Base-by-base conservation (phyloP, 441 rosid genomes). In the Manihot esculenta region DNA sequence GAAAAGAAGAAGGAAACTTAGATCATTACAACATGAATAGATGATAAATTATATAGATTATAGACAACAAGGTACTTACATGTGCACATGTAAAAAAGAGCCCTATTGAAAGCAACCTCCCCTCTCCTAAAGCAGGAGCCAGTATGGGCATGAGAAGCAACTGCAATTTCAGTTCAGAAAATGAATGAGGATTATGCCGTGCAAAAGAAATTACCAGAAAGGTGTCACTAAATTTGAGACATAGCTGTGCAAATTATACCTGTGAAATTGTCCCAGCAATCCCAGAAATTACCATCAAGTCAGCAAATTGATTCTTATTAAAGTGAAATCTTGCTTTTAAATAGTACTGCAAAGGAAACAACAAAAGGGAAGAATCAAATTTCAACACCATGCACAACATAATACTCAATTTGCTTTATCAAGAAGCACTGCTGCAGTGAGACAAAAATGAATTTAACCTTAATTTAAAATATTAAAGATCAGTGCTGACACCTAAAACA, bases 291-390 rank as follows among this genome's bases (percentile, higher is more conserved):
- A 89, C 88, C 98, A 93, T 88, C 38, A 93, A 73, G 69, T 91
- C 94, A 30, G 98, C 97, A 69, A 93, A 93, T 67, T 91, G 93
- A 74, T 93, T 84, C 83, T 93, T 93, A 73, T 84, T 78, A 74
- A 86, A 93, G 82, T 87, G 93, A 83, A 93, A 93, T 71, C 62
- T 84, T 44, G 98, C 97, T 89, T 93, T 93, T 48, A 93, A 72
- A 82, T 83, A 93, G 78, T 91, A 93, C 97, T 93, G 85, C 82
- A 50, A 3, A 50, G 58, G 58, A 68, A 66, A 26, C n/a, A n/a
- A 12, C 59, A 50, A 30, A 14, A 66, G 62, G 64, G 13, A 6
- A 20, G 18, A 3, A 13, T 17, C 47, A 9, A 42, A 69, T 45
- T 58, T 57, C 47, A 53, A 10, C 18, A 14, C 10, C 24, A 5